Evolutionary conservation across 1,284 basidiomycete species (phyloP), one percentile per base, ranked within the genome.

Genomic region (Cryptococcus amylolentus): DNA sequence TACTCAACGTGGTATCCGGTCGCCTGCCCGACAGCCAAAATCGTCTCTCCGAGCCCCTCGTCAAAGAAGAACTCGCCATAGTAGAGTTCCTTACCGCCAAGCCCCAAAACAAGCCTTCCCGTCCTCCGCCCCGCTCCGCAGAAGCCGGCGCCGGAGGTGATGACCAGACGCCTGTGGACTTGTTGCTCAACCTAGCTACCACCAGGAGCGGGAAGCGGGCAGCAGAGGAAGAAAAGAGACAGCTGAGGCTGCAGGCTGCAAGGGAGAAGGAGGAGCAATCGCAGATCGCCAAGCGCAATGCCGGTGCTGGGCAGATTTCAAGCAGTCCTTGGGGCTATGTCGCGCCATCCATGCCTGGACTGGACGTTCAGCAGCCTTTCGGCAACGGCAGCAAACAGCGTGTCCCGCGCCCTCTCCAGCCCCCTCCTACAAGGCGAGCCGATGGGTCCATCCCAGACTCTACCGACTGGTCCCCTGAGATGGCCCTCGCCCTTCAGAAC

Each of bases 41-140:
- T 23, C 66, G 68, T 9, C 60, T 75, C 1, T 78, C 76, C 0
- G 77, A 78, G 57, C 77, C 78, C 1, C 75, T 77, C 18, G 79
- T 78, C 44, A 77, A 78, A 52, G 77, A 77, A 57, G 78, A 79
- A 60, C 68, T 78, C 3, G 78, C 77, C 23, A 78, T 77, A 23
- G 76, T 77, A 49, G 74, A 77, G 46, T 77, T 79, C 54, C 66
- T 79, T 26, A 78, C 75, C 1, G 74, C 77, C 26, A 76, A 77
- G 54, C 67, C 64, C 1, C 62, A 60, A 40, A 44, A 65, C 6
- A 53, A 54, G 6, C 52, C 57, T n/a, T 43, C 60, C 38, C 58
- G 59, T 46, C 55, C 14, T 38, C 52, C 10, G 52, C 58, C 31
- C 58, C 45, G 40, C 56, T n/a, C n/a, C 14, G 52, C 44, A n/a